phyloP scores from a whole-genome alignment of 352 stramenopile genomes.

The Pythium dissotocum region DNA sequence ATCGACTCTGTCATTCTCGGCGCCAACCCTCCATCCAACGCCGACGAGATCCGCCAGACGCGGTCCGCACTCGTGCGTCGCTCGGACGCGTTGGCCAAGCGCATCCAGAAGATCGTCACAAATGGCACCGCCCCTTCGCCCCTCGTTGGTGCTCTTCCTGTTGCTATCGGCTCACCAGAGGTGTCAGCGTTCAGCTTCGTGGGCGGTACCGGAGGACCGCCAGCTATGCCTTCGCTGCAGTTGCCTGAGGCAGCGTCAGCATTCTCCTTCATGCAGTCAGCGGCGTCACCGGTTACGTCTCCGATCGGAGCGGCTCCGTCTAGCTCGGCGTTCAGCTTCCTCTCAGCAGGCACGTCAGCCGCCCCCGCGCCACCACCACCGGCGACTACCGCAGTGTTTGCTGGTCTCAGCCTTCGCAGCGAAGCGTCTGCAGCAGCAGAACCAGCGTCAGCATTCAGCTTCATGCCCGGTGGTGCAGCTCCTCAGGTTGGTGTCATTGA shows the following conservation, averaged over 20 bases:
- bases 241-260: slow-evolving; percentile 11
- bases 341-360: slow-evolving; percentile 8
- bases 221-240: slow-evolving; percentile 14
- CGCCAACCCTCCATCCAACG: slow-evolving; percentile 59
- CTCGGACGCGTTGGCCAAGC: slow-evolving; percentile 59
- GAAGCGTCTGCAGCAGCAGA: slow-evolving; percentile 22
- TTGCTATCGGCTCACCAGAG: slow-evolving; percentile 24
- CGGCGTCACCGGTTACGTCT: slow-evolving; percentile 13
- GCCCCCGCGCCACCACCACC: neutral
- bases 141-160: neutral
- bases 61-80: slow-evolving; percentile 66
- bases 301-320: slow-evolving; percentile 18
- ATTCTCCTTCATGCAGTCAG: slow-evolving; percentile 31
- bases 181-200: slow-evolving; percentile 64
- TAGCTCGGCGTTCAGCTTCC: slow-evolving; percentile 30
- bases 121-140: slow-evolving; percentile 22
- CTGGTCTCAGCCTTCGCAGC: slow-evolving; percentile 49
- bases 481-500: slow-evolving; percentile 29
- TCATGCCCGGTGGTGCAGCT: slow-evolving; percentile 39
- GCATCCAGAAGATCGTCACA: slow-evolving; percentile 52
- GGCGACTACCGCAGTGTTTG: slow-evolving; percentile 46
- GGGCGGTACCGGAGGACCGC: slow-evolving; percentile 12
- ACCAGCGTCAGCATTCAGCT: slow-evolving; percentile 50
- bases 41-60: slow-evolving; percentile 69
- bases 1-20: slow-evolving; percentile 83